phyloP scores from a whole-genome alignment of 139 green algal genomes.

The Micractinium sp. region DNA sequence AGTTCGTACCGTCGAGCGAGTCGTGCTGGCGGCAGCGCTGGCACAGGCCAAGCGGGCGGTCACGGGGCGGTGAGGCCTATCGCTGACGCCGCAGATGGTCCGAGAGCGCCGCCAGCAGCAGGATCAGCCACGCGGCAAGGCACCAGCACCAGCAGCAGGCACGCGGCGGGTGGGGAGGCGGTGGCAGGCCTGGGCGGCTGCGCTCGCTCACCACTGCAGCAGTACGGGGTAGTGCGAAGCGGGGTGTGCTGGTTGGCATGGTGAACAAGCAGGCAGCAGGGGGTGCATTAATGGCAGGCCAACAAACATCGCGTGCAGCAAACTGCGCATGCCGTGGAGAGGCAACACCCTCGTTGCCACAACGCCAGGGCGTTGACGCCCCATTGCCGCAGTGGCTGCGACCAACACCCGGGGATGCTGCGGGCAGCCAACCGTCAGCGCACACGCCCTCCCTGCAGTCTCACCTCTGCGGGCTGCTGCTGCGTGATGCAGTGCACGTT shows the following conservation, averaged over 20 bases:
- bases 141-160: conserved; percentile 14
- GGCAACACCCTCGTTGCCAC: too few relatives aligned
- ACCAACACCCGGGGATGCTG: too few relatives aligned
- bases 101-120: too few relatives aligned
- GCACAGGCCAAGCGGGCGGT: too few relatives aligned
- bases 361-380: too few relatives aligned
- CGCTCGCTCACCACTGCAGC: conserved; percentile 21
- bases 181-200: background rate
- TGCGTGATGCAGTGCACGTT: conserved; percentile 73
- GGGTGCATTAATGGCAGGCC: background rate
- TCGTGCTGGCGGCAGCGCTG: background rate
- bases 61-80: too few relatives aligned
- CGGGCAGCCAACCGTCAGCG: background rate
- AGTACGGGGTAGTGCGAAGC: background rate
- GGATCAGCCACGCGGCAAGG: background rate
- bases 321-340: background rate
- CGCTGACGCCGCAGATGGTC: background rate
- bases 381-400: too few relatives aligned
- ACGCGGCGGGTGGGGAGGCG: background rate
- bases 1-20: background rate
- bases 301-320: too few relatives aligned
- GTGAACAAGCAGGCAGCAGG: background rate
- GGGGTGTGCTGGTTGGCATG: background rate
- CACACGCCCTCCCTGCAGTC: background rate
- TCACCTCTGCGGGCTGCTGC: conserved; percentile 27